Conservation (phyloP, 139 green algal genomes). For the Eudorina sp. region DNA sequence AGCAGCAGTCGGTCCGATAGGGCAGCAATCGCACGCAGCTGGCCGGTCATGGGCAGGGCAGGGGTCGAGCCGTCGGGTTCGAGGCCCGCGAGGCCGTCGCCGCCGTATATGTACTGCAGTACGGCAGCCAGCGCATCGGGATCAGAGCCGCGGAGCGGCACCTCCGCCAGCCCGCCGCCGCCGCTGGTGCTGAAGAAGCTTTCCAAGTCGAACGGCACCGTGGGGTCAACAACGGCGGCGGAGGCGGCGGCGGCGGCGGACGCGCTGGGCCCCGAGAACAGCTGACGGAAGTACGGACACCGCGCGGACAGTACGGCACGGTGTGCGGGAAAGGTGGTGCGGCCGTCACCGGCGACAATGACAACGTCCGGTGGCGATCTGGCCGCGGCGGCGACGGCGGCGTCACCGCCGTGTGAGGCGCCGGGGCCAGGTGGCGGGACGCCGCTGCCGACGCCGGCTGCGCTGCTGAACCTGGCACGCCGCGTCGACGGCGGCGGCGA, state of each 20-base stretch:
- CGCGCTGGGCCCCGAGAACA: no score
- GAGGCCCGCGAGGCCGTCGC: not conserved
- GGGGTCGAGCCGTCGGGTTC: not conserved
- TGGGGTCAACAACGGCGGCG: not conserved
- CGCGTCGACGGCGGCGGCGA: not conserved
- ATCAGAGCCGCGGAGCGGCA: not conserved
- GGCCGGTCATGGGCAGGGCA: no score
- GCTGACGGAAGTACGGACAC: slow-evolving; percentile 5
- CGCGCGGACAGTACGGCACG: slow-evolving; percentile 30
- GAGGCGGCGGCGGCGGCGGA: not conserved
- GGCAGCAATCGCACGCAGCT: not conserved
- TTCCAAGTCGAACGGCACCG: not conserved
- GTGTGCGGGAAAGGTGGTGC: slow-evolving; percentile 18
- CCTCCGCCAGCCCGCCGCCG: not conserved
- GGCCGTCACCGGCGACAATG: not conserved
- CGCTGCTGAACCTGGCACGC: not conserved
- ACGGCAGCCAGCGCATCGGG: not conserved
- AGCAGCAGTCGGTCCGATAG: slow-evolving; percentile 36
- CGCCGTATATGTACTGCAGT: slow-evolving; percentile 14
- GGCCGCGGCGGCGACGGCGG: not conserved
- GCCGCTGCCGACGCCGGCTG: not conserved
- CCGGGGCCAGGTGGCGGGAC: not conserved
- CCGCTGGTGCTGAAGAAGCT: not conserved
- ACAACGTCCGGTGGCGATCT: not conserved
- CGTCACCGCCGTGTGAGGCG: no score